Base-by-base conservation (phyloP, 352 stramenopile species). In the Phytopythium kandeliae region DNA sequence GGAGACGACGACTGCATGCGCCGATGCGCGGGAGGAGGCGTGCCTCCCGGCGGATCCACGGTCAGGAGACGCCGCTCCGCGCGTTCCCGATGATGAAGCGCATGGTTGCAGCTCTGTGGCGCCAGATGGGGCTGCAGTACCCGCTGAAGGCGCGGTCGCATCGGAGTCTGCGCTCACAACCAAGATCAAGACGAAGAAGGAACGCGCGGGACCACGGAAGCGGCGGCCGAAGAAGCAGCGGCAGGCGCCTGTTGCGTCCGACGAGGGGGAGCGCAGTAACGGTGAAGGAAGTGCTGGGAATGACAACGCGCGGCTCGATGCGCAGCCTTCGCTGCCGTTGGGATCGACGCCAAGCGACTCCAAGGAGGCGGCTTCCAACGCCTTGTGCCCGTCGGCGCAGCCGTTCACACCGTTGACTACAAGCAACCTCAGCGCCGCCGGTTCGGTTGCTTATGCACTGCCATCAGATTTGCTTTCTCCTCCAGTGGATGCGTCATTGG, bases 171-270 rank as follows among this genome's bases (percentile, higher is more conserved):
- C 19, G 26, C 31, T 19, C 15, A 44, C 19, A 22, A 60, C 60
- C 34, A 48, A 33, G 0, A 31, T 34, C 4, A 58, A 51, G 40
- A 54, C 35, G 4, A 55, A 54, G 24, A 82, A 84, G 40, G 70
- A 67, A 26, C 77, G 85, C 60, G 72, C 65, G 9, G 77, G 77
- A 0, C 77, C 77, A 30, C 74, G 77, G 12, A 88, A 88, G 43
- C 67, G 77, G 19, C 67, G 74, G 13, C 56, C 80, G 9, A 89
- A 88, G 62, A 87, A 88, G 60, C 82, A 83, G 16, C 3, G 30
- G 9, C 45, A 41, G 45, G 24, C 28, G 30, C 12, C 30, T 7
- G 19, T 30, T 3, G 17, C 16, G 30, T 26, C 26, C 28, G 26
- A 40, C 7, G 44, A 50, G 16, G 28, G 42, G 4, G 28, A 19